phyloP scores from a whole-genome alignment of 2,329 filamentous ascomycete genomes.

The Penicillium sumatraense region DNA sequence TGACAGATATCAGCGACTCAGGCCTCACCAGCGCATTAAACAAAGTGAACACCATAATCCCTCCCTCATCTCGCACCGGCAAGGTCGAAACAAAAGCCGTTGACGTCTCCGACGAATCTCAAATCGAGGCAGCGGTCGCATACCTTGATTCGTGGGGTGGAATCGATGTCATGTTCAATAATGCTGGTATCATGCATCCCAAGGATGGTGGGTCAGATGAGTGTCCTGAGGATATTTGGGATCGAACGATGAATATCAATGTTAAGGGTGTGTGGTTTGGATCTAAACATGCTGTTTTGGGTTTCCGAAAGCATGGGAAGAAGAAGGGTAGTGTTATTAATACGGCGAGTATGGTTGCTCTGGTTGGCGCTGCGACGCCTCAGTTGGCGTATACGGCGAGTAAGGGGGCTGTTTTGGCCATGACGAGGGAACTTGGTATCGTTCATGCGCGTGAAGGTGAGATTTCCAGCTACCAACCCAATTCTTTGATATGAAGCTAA shows the following conservation, averaged over 20 bases:
- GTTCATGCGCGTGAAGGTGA: slow-evolving; percentile 80
- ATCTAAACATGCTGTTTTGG: slow-evolving; percentile 83
- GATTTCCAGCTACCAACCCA: no score
- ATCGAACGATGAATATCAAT: slow-evolving; percentile 88
- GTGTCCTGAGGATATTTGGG: slow-evolving; percentile 89
- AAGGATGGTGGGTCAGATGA: slow-evolving; percentile 77
- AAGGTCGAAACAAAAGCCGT: slow-evolving; percentile 27
- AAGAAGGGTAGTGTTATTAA: slow-evolving; percentile 82
- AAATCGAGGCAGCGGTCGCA: slow-evolving; percentile 74
- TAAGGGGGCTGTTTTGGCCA: slow-evolving; percentile 85
- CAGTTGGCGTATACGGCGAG: slow-evolving; percentile 90
- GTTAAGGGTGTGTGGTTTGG: slow-evolving; percentile 97
- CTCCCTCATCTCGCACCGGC: slow-evolving; percentile 34
- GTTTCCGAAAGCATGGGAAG: slow-evolving; percentile 79
- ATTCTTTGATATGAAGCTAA: no score
- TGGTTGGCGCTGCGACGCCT: slow-evolving; percentile 82
- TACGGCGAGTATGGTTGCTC: slow-evolving; percentile 83
- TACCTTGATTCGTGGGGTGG: slow-evolving; percentile 83
- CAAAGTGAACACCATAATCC: slow-evolving; percentile 74
- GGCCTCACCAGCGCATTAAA: slow-evolving; percentile 75
- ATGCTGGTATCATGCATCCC: slow-evolving; percentile 93
- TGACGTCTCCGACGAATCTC: slow-evolving; percentile 82
- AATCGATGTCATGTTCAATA: slow-evolving; percentile 92
- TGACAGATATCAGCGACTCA: slow-evolving; percentile 79
- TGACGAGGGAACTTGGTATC: slow-evolving; percentile 88